Base-by-base conservation (phyloP, 768 basidiomycete genomes). In the Tylopilus sp. region DNA sequence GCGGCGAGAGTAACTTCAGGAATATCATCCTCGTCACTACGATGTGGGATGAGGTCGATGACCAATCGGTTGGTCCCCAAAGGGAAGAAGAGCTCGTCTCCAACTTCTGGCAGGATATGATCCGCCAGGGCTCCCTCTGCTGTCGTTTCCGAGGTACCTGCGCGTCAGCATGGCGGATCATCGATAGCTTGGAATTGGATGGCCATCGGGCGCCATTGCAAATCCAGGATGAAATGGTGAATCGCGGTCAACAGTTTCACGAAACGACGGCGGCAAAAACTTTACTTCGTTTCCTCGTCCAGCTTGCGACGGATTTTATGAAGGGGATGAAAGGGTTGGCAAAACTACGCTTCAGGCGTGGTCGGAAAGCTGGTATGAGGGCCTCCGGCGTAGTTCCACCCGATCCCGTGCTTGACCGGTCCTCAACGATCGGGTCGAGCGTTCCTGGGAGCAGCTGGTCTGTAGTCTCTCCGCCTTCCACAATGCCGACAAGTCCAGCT, bases 141-240 rank as follows among this genome's bases (percentile, higher is more conserved):
- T 35, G 25, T 25, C 59, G 59, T 25, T 61, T 49, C 20, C 31
- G 33, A 25, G 23, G 52, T 15, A 61, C 59, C 13, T 20, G 0
- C 22, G 30, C 47, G 13, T 60, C 59, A 2, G 56, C 56, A 3
- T 61, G 59, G 56, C 40, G 33, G 13, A 48, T 62, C 30, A 50
- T 61, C 11, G 2, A 35, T 5, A 13, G 6, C 7, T 33, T 61
- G 1, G 41, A 54, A 49, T 12, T 57, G 22, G 35, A 47, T 1
- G 13, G 11, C 18, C 10, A 8, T 11, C 43, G 44, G 8, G 1
- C 20, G 4, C 55, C 58, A 7, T 41, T 60, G n/a, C 49, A 47
- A 35, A 57, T 60, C 20, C 59, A 60, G 15, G 13, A 2, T 17
- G 59, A 60, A 41, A 60, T 60, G 59, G 59, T 60, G 4, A 52